Base-by-base conservation (phyloP, 768 basidiomycete species). In the Kwoniella europaea region DNA sequence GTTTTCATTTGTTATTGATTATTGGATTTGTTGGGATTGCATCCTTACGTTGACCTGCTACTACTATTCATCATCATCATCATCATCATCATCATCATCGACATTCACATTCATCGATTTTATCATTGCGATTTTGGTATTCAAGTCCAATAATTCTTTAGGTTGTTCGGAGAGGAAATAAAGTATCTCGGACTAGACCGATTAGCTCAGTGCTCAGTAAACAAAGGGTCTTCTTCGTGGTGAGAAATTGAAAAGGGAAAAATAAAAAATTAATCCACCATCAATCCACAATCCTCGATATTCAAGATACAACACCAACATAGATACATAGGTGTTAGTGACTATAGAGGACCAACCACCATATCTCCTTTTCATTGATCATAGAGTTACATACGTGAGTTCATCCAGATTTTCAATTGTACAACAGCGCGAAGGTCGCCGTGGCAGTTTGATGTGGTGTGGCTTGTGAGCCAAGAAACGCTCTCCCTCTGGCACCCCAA, bases 391-490 rank as follows among this genome's bases (percentile, higher is more conserved):
- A 9, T 35, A 35, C 35, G 35, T 35, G 35, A 35, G 35, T 35
- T 6, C 35, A 3, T 64, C 10, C 54, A 29, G 16, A 53, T 52
- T 53, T 53, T 10, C 54, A 29, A 20, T n/a, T 10, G 15, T 63
- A 27, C n/a, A 63, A 42, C 20, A 63, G 16, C 7, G 35, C 35
- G 35, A 35, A 35, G 35, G 35, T 35, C 4, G 41, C 43, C 50
- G 41, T 46, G 41, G 42, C 44, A 46, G 24, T 27, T 6, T 63
- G 62, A 20, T 46, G 42, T 27, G 18, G 46, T 66, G 53, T 56
- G 53, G 65, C 65, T 54, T 63, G 58, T n/a, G 52, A 53, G 56
- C 66, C 43, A 58, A 54, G 43, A 42, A 35, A 42, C 44, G 54
- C 58, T 60, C 43, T 35, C 54, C 22, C 1, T 20, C 53, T 56